Base-by-base conservation (phyloP, 257 asterid species). In the Solanum raphanifolium region DNA sequence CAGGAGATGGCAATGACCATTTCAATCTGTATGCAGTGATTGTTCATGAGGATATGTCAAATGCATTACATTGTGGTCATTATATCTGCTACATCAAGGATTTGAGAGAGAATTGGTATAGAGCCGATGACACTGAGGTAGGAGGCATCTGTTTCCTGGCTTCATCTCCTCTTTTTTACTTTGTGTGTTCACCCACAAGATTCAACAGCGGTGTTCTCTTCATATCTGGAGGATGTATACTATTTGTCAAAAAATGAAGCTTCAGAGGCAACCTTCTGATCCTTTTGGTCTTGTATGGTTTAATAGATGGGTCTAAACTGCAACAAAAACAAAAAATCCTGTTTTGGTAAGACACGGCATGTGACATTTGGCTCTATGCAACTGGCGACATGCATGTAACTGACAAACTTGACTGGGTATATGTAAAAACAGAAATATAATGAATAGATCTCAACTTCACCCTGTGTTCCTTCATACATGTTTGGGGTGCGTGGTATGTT, bases 1-100 rank as follows among this genome's bases (percentile, higher is more conserved):
- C 89, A 60, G 98, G 92, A 87, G 98, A 92, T 75, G 93, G 93
- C 82, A 90, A 90, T 86, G 91, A 95, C 87, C 68, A 93, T 85
- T 97, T 95, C 94, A 93, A 93, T 94, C 91, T 97, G 27, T 97
- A 97, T 92, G 99, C 98, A 32, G 98, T 97, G 89, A 95, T 97
- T 62, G 99, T 97, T 83, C 99, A 97, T 83, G 90, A 94, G 89
- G 98, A 96, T 93, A 94, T 94, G 98, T 92, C 94, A 88, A 97
- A 95, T 90, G 99, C 99, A 73, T 95, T 98, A 21, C 94, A 88
- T 88, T 95, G 94, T 88, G 99, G 99, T 71, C 99, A 97, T 90
- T 97, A 97, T 91, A 95, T 97, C 88, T 97, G 99, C 94, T 97
- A 93, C 88, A 87, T 94, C 82, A 95, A 95, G 91, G 98, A 95